Base-by-base conservation (phyloP, 176 grass and related monocot species). In the Typha latifolia region DNA sequence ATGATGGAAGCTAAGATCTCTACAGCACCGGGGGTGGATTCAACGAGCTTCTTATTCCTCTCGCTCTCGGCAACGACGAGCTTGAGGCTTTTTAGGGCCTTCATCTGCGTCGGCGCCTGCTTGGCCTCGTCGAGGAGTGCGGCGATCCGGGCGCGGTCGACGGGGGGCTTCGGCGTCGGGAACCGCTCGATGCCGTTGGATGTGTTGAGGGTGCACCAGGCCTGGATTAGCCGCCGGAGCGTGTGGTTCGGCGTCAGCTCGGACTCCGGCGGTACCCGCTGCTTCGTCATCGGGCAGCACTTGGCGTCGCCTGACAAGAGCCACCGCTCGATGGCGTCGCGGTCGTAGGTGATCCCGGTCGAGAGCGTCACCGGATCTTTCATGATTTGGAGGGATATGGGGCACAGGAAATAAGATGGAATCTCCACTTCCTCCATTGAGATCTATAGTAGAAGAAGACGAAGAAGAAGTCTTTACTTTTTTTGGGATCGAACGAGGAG, bases 361-460 rank as follows among this genome's bases (percentile, higher is more conserved):
- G 79, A 52, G 16, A 92, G 85, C 53, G 86, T 90, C 49, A 99
- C 89, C 32, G 94, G 94, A 56, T 99, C 94, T 47, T 79, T 66
- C 94, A 99, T 99, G 51, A 99, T 69, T 49, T 99, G 74, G 59
- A 99, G 83, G 31, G 94, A 99, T 51, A 99, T 99, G 26, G 94
- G 94, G 74, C 94, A 99, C 29, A 99, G 78, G 75, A 90, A 99
- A 61, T 93, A 91, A 53, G 83, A 79, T 13, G 94, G 94, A 49
- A 93, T 76, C 51, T 56, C 51, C 14, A 56, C 53, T 21, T 59
- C 4, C 53, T 21, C 53, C 53, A 59, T 59, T 22, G n/a, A 29
- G 27, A 29, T 29, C 27, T 29, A 29, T 29, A 29, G 27, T 29
- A 29, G 27, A 3, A 29, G 27, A 29, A 29, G 27, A 29, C 1